Percentiles rank a stretch among this genome's conserved stretches.
phyloP scores from a whole-genome alignment of 768 basidiomycete genomes.

The Mycena crocata region DNA sequence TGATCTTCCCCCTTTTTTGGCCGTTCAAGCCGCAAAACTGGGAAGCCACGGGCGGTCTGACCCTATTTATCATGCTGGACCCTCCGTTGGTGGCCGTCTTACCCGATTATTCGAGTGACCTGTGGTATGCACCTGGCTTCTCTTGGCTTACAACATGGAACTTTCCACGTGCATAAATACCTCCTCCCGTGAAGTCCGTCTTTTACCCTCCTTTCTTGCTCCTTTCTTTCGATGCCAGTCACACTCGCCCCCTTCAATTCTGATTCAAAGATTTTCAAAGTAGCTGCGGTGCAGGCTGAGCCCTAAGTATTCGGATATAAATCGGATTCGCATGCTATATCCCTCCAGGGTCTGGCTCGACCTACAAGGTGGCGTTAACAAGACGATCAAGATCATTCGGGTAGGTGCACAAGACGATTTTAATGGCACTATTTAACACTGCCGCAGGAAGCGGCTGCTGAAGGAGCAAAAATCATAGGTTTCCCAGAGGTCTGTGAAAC shows the following conservation, averaged over 20 bases:
- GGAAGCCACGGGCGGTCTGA: no score
- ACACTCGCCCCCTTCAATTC: constrained; percentile 40
- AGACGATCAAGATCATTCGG: constrained; percentile 43
- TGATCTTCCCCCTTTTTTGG: no score
- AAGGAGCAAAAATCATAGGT: constrained; percentile 46
- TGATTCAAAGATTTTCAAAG: constrained; percentile 39
- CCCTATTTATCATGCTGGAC: no score
- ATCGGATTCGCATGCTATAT: neutral
- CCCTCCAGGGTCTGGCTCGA: constrained; percentile 39
- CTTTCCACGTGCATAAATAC: no score
- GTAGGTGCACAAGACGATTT: no score
- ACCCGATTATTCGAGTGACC: no score
- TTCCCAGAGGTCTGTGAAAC: constrained; percentile 47
- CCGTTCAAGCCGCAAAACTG: no score
- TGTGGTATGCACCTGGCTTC: no score
- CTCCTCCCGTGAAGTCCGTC: neutral
- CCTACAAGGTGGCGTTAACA: constrained; percentile 44
- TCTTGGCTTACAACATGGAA: no score
- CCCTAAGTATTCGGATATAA: constrained; percentile 30
- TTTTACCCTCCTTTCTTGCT: no score
- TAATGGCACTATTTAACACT: no score
- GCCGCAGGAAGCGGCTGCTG: constrained; percentile 39
- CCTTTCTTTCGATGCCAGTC: constrained; percentile 31
- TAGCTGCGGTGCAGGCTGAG: constrained; percentile 44
- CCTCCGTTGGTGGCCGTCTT: no score